Conservation (phyloP, 2,329 filamentous ascomycete genomes). For the Fulvia fulva region DNA sequence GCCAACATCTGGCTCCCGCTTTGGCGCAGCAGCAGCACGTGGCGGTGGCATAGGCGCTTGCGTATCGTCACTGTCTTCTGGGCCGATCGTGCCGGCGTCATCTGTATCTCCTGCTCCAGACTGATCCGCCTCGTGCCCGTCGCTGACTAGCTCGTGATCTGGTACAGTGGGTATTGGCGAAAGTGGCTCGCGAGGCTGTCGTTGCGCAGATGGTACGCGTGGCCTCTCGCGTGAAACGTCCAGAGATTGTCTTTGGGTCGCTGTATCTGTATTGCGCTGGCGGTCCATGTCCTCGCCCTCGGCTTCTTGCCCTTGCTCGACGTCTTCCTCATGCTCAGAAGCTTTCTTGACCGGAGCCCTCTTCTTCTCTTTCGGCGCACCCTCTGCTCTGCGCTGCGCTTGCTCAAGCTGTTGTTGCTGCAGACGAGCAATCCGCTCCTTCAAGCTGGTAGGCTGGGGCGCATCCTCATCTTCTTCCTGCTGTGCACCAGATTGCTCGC, state of each 20-base stretch:
- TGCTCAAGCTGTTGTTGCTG: conserved; percentile 94
- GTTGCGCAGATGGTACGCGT: conserved; percentile 35
- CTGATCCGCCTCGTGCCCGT: conserved; percentile 63
- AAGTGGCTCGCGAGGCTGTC: conserved; percentile 37
- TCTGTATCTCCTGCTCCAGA: conserved; percentile 60
- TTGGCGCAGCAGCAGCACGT: conserved; percentile 35
- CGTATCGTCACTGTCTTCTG: conserved; percentile 69
- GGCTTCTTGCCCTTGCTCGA: conserved; percentile 30
- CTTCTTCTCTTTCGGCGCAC: conserved; percentile 74
- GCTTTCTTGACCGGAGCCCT: conserved; percentile 59
- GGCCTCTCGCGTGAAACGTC: conserved; percentile 35
- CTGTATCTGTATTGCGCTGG: conserved; percentile 33
- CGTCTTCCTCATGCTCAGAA: conserved; percentile 42
- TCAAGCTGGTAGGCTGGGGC: conserved; percentile 87
- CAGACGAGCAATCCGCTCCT: conserved; percentile 89
- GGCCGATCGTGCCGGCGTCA: conserved; percentile 59
- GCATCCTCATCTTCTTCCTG: conserved; percentile 65
- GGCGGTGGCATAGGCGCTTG: conserved; percentile 40
- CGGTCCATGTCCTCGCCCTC: conserved; percentile 38
- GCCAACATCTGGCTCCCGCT: conserved; percentile 43
- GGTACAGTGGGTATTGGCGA: conserved; percentile 34
- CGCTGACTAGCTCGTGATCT: conserved; percentile 54
- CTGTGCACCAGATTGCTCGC: conserved; percentile 38
- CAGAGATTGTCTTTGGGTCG: conserved; percentile 36
- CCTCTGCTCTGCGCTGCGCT: conserved; percentile 74